phyloP scores from a whole-genome alignment of 2,329 filamentous ascomycete species.

The Amesomyces nigricolor region DNA sequence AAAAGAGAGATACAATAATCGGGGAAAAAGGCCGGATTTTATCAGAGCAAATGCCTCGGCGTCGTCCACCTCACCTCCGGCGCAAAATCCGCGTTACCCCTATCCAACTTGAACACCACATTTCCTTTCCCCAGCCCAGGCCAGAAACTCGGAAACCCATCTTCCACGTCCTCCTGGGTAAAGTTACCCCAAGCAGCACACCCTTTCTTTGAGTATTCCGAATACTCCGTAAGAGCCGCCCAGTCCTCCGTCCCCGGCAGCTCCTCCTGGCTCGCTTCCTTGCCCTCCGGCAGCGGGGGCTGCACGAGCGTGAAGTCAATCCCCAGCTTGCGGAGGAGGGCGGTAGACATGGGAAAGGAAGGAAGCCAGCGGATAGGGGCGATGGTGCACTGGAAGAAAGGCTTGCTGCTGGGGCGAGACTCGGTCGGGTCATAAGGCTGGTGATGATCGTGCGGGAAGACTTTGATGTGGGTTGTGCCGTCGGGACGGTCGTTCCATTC shows the following conservation, averaged over 20 bases:
- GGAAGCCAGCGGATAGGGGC: slow-evolving; percentile 39
- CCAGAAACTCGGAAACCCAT: slow-evolving; percentile 29
- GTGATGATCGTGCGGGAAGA: slow-evolving; percentile 40
- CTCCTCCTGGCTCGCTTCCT: slow-evolving; percentile 35
- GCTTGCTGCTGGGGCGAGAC: slow-evolving; percentile 30
- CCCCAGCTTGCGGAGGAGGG: slow-evolving; percentile 36
- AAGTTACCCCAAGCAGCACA: slow-evolving; percentile 45
- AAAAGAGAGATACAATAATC: no score
- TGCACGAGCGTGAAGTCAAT: slow-evolving; percentile 41
- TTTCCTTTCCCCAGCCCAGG: slow-evolving; percentile 31
- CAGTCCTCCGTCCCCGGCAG: slow-evolving; percentile 43
- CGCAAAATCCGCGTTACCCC: slow-evolving; percentile 25
- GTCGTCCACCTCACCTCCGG: slow-evolving; percentile 22
- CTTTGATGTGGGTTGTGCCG: slow-evolving; percentile 35
- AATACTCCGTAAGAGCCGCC: slow-evolving; percentile 34
- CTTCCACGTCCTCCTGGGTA: slow-evolving; percentile 32
- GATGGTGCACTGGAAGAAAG: slow-evolving; percentile 44
- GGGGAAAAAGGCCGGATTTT: no score
- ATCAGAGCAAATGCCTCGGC: not conserved
- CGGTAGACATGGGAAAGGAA: slow-evolving; percentile 39
- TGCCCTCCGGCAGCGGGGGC: slow-evolving; percentile 42
- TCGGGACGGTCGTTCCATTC: slow-evolving; percentile 35
- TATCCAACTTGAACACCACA: slow-evolving; percentile 29
- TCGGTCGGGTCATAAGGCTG: slow-evolving; percentile 29
- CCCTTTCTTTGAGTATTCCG: slow-evolving; percentile 28